These are phyloP conservation scores for Metschnikowia similis DNA, from an alignment of 805 yeast species.

Conservation along the genomic window DNA sequence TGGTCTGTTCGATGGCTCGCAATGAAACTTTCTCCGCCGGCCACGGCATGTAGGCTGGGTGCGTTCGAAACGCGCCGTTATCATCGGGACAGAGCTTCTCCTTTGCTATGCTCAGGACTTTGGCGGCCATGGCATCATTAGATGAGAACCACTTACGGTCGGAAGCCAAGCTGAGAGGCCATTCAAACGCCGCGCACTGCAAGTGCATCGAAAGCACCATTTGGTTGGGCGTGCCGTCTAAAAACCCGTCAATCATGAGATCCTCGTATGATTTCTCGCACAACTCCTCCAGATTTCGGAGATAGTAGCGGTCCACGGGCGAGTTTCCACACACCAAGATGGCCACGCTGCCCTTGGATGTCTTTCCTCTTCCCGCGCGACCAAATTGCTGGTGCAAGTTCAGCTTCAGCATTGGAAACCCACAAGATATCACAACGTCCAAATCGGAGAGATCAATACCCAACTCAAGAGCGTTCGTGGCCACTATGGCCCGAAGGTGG, in stretches of 20 bases:
- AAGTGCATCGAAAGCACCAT: conserved; percentile 72
- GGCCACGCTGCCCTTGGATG: conserved; percentile 71
- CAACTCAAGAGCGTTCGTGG: conserved; percentile 92
- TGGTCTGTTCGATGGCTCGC: conserved; percentile 77
- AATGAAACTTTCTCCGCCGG: conserved; percentile 74
- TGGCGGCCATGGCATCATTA: conserved; percentile 15
- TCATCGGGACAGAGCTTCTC: conserved; percentile 34
- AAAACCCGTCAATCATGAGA: conserved; percentile 34
- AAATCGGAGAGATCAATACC: conserved; percentile 94
- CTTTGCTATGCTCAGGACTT: conserved; percentile 30
- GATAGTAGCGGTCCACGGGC: conserved; percentile 83
- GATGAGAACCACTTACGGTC: conserved; percentile 59
- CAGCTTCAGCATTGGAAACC: conserved; percentile 84
- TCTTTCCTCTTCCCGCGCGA: conserved; percentile 85
- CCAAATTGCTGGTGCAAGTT: conserved; percentile 96
- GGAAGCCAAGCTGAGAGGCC: conserved; percentile 52
- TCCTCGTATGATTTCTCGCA: conserved; percentile 42
- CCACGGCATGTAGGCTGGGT: conserved; percentile 65
- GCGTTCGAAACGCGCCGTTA: conserved; percentile 27
- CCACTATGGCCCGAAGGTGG: conserved; percentile 75
- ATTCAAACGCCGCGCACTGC: conserved; percentile 92
- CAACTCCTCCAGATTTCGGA: conserved; percentile 61
- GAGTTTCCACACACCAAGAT: conserved; percentile 76
- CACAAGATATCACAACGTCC: conserved; percentile 89
- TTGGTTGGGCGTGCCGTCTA: conserved; percentile 30